Evolutionary conservation across 208 protist species (phyloP).

Genomic region (Leptomonas seymouri): DNA sequence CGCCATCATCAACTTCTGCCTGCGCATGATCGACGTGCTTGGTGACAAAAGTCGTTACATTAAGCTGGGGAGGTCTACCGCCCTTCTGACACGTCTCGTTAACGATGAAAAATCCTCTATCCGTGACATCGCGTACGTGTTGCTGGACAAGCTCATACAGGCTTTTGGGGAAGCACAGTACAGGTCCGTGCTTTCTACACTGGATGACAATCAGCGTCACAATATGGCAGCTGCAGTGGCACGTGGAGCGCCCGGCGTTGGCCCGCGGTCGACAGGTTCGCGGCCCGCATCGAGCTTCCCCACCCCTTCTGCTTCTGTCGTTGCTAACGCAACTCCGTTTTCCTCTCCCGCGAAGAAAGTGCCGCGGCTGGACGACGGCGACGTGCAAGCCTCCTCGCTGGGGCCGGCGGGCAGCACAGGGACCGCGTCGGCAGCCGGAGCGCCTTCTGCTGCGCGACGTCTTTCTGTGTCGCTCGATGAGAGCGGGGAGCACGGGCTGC

Average conservation of each 20-base stretch:
- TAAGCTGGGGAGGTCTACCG: constrained; percentile 40
- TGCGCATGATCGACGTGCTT: constrained; percentile 57
- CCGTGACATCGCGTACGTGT: constrained; percentile 63
- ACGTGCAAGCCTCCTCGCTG: neutral
- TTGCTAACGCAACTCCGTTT: constrained; percentile 36
- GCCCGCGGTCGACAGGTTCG: constrained; percentile 5
- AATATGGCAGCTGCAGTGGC: constrained; percentile 43
- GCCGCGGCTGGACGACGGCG: constrained; percentile 39
- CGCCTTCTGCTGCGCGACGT: constrained; percentile 16
- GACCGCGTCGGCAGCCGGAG: constrained; percentile 3
- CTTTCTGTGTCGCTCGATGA: constrained; percentile 6
- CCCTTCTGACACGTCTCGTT: constrained; percentile 67
- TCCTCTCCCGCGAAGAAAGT: constrained; percentile 73
- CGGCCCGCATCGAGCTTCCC: constrained; percentile 1
- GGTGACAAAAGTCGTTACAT: constrained; percentile 46
- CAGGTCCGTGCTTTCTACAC: constrained; percentile 41
- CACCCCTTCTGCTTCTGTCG: constrained; percentile 15
- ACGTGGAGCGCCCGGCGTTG: constrained; percentile 19
- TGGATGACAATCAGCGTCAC: constrained; percentile 82
- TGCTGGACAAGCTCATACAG: constrained; percentile 60
- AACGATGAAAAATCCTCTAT: constrained; percentile 87
- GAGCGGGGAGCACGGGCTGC: neutral
- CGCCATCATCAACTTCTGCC: constrained; percentile 64
- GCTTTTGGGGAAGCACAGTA: constrained; percentile 63
- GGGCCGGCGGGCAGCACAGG: neutral